Conservation (phyloP, 495 filamentous ascomycete species). For the Neurospora pannonica region DNA sequence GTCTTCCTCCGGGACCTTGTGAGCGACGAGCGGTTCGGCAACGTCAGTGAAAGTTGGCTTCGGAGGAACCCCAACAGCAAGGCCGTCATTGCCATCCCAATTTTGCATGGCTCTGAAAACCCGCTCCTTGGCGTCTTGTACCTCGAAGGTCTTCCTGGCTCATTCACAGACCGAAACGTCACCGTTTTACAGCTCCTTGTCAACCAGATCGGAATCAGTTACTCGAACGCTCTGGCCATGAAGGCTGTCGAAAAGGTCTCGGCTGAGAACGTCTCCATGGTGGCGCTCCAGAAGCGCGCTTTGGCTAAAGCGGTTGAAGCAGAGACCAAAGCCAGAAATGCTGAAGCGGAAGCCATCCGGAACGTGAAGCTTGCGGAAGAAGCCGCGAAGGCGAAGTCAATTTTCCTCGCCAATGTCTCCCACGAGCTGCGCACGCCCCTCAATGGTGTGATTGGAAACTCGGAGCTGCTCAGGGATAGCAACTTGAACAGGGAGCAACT, state of each 20-base stretch:
- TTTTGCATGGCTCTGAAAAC: conserved; percentile 60
- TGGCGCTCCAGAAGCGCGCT: conserved; percentile 74
- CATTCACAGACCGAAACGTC: conserved; percentile 80
- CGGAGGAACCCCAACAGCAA: conserved; percentile 58
- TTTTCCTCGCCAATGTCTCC: conserved; percentile 88
- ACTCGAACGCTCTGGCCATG: conserved; percentile 79
- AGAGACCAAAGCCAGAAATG: conserved; percentile 72
- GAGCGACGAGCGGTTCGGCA: conserved; percentile 79
- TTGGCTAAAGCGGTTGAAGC: conserved; percentile 70
- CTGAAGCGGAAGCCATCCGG: conserved; percentile 73
- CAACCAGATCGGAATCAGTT: conserved; percentile 82
- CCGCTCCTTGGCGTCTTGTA: conserved; percentile 75
- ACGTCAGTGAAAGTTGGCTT: conserved; percentile 62
- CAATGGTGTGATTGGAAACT: conserved; percentile 85
- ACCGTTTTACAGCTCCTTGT: conserved; percentile 78
- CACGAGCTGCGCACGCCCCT: conserved; percentile 81
- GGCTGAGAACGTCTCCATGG: conserved; percentile 76
- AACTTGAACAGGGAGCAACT: conserved; percentile 70
- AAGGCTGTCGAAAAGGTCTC: conserved; percentile 72
- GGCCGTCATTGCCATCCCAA: conserved; percentile 78
- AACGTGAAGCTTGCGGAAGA: conserved; percentile 87
- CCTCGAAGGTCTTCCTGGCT: conserved; percentile 73
- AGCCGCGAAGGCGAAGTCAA: conserved; percentile 80
- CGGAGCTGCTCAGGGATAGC: conserved; percentile 74
- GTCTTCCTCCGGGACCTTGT: conserved; percentile 78